phyloP scores from a whole-genome alignment of 192 early-diverging fungal species.

The Globomyces pollinis-pini region DNA sequence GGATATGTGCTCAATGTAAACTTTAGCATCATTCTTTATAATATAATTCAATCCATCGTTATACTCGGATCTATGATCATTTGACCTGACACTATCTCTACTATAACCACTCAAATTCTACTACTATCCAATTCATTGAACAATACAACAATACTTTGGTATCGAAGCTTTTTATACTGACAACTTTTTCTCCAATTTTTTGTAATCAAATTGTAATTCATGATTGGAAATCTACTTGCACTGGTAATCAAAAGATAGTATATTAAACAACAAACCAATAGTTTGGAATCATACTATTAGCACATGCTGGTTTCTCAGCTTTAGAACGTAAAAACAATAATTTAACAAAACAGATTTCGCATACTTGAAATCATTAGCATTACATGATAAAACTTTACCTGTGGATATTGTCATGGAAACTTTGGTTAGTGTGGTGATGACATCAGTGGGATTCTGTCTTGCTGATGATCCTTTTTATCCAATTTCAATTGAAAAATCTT shows the following conservation, averaged over 20 bases:
- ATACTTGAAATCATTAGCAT: conserved; percentile 16
- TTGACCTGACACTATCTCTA: no score
- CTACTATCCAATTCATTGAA: no score
- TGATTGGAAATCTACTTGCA: background rate
- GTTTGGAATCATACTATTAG: conserved; percentile 15
- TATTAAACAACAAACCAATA: background rate
- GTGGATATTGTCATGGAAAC: background rate
- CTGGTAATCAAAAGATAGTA: background rate
- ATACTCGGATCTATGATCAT: no score
- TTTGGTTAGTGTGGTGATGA: background rate
- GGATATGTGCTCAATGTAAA: no score
- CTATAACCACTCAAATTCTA: no score
- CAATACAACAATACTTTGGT: no score
- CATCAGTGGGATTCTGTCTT: background rate
- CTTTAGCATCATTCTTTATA: no score
- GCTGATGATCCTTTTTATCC: background rate
- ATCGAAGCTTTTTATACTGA: no score
- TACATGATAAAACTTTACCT: background rate
- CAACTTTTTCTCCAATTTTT: no score
- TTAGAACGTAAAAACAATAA: conserved; percentile 19
- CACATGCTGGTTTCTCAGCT: conserved; percentile 24
- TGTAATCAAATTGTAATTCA: no score
- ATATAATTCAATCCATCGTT: no score
- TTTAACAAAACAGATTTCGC: conserved; percentile 11
- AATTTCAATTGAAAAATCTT: background rate